Evolutionary conservation across 768 basidiomycete genomes (phyloP).

Genomic region (Collybia nuda): DNA sequence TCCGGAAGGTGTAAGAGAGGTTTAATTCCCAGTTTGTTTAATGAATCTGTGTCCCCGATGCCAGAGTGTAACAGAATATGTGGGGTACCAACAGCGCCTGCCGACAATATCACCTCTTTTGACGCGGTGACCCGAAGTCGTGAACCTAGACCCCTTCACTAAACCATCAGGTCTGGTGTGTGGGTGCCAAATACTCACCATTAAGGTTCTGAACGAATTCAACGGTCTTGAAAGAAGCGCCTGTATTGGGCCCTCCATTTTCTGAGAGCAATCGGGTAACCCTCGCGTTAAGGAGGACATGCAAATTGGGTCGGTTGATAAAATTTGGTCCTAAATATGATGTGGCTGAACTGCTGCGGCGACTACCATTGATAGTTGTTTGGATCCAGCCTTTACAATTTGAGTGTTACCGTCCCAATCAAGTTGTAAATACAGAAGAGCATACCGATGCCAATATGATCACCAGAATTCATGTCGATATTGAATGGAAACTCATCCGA

Average conservation of each 20-base stretch:
- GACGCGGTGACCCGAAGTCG: constrained; percentile 14
- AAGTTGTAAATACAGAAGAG: background rate
- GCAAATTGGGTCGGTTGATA: constrained; percentile 24
- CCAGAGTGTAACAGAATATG: constrained; percentile 27
- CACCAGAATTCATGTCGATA: constrained; percentile 23
- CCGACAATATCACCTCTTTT: constrained; percentile 32
- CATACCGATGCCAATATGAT: constrained; percentile 25
- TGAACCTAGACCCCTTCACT: background rate
- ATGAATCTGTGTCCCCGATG: constrained; percentile 21
- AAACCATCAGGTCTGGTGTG: too few species aligned
- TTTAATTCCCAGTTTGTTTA: constrained; percentile 14
- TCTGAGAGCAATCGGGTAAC: constrained; percentile 16
- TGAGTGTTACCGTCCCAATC: background rate
- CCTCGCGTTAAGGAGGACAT: constrained; percentile 24
- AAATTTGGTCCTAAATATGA: constrained; percentile 23
- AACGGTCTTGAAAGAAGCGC: constrained; percentile 12
- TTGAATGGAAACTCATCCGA: constrained; percentile 22
- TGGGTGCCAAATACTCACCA: constrained; percentile 7
- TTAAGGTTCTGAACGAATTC: constrained; percentile 16
- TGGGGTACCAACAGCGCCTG: constrained; percentile 29
- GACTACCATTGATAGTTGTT: constrained; percentile 20
- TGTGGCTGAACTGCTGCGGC: constrained; percentile 30
- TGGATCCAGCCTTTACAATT: constrained; percentile 23
- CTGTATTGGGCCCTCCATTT: background rate
- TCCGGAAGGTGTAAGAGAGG: constrained; percentile 18